These are phyloP conservation scores for Aspergillus sp. DNA, from an alignment of 2,329 filamentous ascomycete species.

Conservation along the genomic window DNA sequence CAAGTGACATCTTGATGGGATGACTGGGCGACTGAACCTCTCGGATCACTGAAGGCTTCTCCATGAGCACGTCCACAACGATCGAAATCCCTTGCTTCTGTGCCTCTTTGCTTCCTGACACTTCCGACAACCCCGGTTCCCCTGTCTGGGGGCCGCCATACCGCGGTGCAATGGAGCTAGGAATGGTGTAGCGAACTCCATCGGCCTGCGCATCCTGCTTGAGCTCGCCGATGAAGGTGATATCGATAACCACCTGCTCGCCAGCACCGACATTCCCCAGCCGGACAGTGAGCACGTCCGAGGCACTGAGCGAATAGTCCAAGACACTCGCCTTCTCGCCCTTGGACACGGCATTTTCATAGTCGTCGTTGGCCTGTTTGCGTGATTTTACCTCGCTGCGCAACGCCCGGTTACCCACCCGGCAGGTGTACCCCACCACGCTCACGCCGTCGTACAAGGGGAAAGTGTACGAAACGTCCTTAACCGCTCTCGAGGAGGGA, in stretches of 20 bases:
- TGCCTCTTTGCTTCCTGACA: not conserved
- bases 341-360: conserved; percentile 48
- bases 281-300: conserved; percentile 60
- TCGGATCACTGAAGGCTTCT: conserved; percentile 49
- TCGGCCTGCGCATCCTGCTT: conserved; percentile 63
- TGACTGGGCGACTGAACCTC: conserved; percentile 60
- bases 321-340: conserved; percentile 59
- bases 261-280: conserved; percentile 59
- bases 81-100: conserved; percentile 42
- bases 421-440: conserved; percentile 60
- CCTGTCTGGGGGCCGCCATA: conserved; percentile 46
- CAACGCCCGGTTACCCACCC: conserved; percentile 48
- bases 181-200: conserved; percentile 61
- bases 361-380: conserved; percentile 52
- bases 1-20: conserved; percentile 57
- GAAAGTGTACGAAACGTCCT: conserved; percentile 58
- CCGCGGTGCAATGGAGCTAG: conserved; percentile 57
- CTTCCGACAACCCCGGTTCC: conserved; percentile 28
- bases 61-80: conserved; percentile 53
- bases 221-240: conserved; percentile 61
- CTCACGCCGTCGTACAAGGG: conserved; percentile 65
- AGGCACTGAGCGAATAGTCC: conserved; percentile 51
- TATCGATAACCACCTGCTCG: conserved; percentile 50
- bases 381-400: conserved; percentile 60
- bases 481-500: conserved; percentile 39